Evolutionary conservation across 2,329 filamentous ascomycete species (phyloP), one percentile per base, ranked within the genome.

Genomic region (Dothideomycetes sp.): DNA sequence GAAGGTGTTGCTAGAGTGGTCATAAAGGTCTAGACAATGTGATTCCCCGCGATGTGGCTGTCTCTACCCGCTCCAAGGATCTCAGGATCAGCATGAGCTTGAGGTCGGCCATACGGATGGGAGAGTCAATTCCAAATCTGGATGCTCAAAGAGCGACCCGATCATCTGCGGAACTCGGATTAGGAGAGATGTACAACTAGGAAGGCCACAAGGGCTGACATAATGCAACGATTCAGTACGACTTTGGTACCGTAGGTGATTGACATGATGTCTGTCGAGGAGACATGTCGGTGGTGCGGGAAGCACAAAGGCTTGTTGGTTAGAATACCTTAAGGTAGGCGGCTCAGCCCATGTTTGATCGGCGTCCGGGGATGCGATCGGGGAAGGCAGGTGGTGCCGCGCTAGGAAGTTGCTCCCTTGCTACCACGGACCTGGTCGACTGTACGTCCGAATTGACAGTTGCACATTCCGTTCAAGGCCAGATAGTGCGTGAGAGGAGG

Each of bases 41-140:
- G 18, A 16, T 34, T 32, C 36, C 40, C 36, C 19, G 16, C 36
- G 10, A 31, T 19, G 24, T 19, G 31, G 40, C 31, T 29, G 31
- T 31, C 19, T 15, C 36, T 38, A 30, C 16, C 16, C 15, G 15
- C 22, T 16, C 30, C 31, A 32, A 19, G 22, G 31, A 29, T 12
- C 37, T 31, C 31, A 40, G 17, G 30, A 19, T 19, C 14, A 24
- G 5, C 31, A 34, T 40, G 31, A 11, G 4, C 34, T 32, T 38
- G 12, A 27, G 22, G 22, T 27, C 22, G 22, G 22, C 22, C 22
- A 27, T 27, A 27, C 22, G 22, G 22, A 27, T 7, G 22, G 7
- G 22, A 27, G 11, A 33, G 19, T 18, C 30, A n/a, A 30, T 31
- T 27, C 27, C 22, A 12, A 27, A 12, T 7, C 22, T n/a, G n/a